Evolutionary conservation across 2,329 filamentous ascomycete genomes (phyloP).

Genomic region (Microsporum ferrugineum): DNA sequence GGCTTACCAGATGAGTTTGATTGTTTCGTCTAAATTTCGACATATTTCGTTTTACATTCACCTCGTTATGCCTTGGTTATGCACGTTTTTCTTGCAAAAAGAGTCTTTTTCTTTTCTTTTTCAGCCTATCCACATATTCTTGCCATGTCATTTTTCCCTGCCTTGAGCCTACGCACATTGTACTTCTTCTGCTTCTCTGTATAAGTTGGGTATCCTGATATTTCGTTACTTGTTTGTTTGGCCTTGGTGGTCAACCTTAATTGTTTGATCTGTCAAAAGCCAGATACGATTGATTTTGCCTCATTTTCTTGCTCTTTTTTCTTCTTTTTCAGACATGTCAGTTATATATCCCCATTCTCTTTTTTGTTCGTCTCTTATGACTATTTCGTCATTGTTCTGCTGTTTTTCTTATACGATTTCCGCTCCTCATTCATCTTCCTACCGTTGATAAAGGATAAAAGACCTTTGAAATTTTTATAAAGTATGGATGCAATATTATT

Average conservation of each 20-base stretch:
- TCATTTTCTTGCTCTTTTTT: background rate
- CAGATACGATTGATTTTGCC: slow-evolving; percentile 1
- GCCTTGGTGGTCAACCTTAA: background rate
- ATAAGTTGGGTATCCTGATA: background rate
- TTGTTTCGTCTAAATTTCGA: background rate
- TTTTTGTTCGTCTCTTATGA: background rate
- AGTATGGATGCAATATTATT: background rate
- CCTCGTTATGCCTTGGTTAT: background rate
- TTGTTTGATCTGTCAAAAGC: slow-evolving; percentile 2
- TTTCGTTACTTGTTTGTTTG: background rate
- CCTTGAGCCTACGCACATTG: background rate
- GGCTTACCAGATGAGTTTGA: background rate
- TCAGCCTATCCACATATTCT: background rate
- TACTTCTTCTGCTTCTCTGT: background rate
- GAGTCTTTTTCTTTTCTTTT: background rate
- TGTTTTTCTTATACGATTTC: background rate
- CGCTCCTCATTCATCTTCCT: background rate
- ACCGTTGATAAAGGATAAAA: background rate
- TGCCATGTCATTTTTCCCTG: background rate
- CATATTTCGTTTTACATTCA: background rate
- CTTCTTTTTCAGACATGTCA: background rate
- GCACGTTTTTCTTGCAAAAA: background rate
- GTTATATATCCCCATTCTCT: slow-evolving; percentile 2
- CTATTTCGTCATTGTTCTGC: background rate
- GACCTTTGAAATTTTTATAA: background rate